Evolutionary conservation across 2,329 filamentous ascomycete species (phyloP).

Genomic region (Simplicillium aogashimaense): DNA sequence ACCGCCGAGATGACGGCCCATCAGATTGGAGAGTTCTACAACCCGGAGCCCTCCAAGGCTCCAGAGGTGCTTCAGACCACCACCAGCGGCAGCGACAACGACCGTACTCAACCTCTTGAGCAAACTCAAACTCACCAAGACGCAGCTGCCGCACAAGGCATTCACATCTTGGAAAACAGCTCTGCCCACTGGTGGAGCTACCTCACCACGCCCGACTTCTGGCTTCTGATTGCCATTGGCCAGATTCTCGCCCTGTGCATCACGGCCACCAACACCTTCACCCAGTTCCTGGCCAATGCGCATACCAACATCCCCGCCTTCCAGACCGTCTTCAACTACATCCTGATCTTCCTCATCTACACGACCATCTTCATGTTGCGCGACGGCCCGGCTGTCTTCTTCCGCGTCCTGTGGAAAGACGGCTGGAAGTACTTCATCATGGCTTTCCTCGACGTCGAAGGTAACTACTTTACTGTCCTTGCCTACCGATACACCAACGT

Average conservation of each 20-base stretch:
- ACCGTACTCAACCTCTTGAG: not conserved
- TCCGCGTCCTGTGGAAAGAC: slow-evolving; percentile 51
- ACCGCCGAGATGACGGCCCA: not conserved
- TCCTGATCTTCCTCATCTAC: slow-evolving; percentile 74
- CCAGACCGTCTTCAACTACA: slow-evolving; percentile 93
- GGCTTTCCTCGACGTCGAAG: slow-evolving; percentile 86
- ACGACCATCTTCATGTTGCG: slow-evolving; percentile 68
- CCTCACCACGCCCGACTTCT: slow-evolving; percentile 78
- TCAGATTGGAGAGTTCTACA: too few species aligned
- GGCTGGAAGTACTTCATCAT: slow-evolving; percentile 94
- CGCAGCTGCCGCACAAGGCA: slow-evolving; percentile 31
- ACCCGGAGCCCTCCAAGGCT: too few species aligned
- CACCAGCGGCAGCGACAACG: slow-evolving; percentile 1
- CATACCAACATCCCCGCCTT: slow-evolving; percentile 84
- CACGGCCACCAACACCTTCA: slow-evolving; percentile 87
- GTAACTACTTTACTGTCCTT: slow-evolving; percentile 95
- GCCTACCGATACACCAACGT: slow-evolving; percentile 91
- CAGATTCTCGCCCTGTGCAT: slow-evolving; percentile 84
- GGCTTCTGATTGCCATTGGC: slow-evolving; percentile 68
- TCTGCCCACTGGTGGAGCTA: slow-evolving; percentile 59
- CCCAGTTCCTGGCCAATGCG: slow-evolving; percentile 54
- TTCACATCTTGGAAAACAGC: slow-evolving; percentile 44
- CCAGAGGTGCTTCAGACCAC: slow-evolving; percentile 2
- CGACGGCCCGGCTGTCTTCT: slow-evolving; percentile 67
- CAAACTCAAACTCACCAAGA: not conserved